Evolutionary conservation across 345 rosid genomes (phyloP).

Genomic region (Microthlaspi erraticum): DNA sequence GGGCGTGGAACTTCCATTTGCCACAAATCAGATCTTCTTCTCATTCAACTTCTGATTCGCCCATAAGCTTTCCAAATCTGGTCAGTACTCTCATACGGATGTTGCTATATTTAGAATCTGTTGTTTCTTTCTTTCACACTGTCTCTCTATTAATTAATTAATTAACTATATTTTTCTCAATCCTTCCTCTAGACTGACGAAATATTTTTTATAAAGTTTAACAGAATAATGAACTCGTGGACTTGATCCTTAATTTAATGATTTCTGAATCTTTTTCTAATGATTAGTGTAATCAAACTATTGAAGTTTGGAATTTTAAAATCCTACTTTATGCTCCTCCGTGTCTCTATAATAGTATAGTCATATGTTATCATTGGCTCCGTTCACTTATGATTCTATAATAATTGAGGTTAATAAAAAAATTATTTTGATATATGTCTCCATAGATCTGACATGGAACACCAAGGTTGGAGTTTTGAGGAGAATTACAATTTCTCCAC

Average conservation of each 20-base stretch:
- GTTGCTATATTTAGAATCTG: constrained; percentile 36
- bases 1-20: constrained; percentile 33
- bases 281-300: constrained; percentile 32
- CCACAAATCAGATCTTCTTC: constrained; percentile 28
- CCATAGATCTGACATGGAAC: constrained; percentile 60
- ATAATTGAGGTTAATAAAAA: background rate
- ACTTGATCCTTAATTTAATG: constrained; percentile 6
- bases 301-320: constrained; percentile 6
- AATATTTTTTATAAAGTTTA: constrained; percentile 1
- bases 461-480: constrained; percentile 66
- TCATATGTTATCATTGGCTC: constrained; percentile 26
- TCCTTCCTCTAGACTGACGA: constrained; percentile 20
- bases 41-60: constrained; percentile 35
- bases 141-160: background rate
- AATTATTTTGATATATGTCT: constrained; percentile 15
- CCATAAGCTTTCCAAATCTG: constrained; percentile 38
- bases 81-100: constrained; percentile 27
- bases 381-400: constrained; percentile 16
- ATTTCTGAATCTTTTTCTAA: constrained; percentile 17
- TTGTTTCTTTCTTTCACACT: background rate
- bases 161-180: background rate
- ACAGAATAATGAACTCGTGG: constrained; percentile 7
- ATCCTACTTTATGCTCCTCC: constrained; percentile 12
- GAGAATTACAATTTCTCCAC: constrained; percentile 47
- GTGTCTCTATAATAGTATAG: constrained; percentile 14